Conservation (phyloP, 2,329 filamentous ascomycete species). For the Arthrobotrys megalospora region DNA sequence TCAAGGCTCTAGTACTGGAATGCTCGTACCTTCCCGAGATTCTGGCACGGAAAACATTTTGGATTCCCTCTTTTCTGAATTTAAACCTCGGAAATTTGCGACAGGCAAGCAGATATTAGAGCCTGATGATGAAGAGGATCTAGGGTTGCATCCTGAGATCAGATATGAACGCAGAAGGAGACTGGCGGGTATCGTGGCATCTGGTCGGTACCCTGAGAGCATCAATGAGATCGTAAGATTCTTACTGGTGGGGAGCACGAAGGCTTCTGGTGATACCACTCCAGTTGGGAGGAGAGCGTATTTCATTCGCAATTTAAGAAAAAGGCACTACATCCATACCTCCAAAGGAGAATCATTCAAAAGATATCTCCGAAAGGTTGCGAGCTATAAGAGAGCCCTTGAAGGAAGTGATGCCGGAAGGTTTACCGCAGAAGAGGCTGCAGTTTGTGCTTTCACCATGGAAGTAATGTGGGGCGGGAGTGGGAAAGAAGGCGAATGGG, state of each 20-base stretch:
- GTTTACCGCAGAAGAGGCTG: slow-evolving; percentile 30
- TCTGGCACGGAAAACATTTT: neutral
- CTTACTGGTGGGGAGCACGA: neutral
- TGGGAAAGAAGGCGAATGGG: slow-evolving; percentile 34
- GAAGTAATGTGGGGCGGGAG: slow-evolving; percentile 46
- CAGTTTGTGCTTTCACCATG: slow-evolving; percentile 37
- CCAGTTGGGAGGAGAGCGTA: neutral
- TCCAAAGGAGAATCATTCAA: slow-evolving; percentile 17
- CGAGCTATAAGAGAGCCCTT: neutral
- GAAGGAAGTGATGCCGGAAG: slow-evolving; percentile 8
- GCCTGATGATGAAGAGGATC: neutral
- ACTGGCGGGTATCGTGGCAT: neutral
- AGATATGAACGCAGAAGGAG: slow-evolving; percentile 13
- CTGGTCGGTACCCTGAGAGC: neutral
- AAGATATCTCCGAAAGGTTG: slow-evolving; percentile 21
- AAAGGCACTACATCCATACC: slow-evolving; percentile 22
- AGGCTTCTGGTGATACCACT: neutral
- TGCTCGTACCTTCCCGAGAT: slow-evolving; percentile 17
- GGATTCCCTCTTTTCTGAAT: neutral
- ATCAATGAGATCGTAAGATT: slow-evolving; percentile 18
- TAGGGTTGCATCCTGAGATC: slow-evolving; percentile 14
- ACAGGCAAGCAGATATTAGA: neutral
- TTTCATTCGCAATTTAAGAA: slow-evolving; percentile 38
- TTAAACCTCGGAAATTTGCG: neutral
- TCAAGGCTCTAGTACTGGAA: neutral